A percentile compares a stretch with the other conserved stretches of the same genome.
Conservation (phyloP, 164 flowering plant genomes). For the Piper betle region DNA sequence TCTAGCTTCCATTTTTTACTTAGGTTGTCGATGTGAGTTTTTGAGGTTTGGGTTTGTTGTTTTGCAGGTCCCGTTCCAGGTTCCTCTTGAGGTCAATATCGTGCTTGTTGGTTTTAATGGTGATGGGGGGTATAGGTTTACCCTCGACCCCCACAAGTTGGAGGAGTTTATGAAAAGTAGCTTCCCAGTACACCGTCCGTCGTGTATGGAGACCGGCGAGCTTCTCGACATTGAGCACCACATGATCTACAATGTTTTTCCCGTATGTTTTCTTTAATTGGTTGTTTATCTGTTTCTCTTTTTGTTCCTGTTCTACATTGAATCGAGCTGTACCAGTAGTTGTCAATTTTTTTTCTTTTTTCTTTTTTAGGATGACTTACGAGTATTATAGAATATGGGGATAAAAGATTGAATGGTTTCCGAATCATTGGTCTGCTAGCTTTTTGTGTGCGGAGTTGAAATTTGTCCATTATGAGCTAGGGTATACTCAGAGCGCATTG, state of each 20-base stretch:
- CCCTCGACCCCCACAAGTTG: conserved; percentile 50
- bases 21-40: not conserved
- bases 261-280: conserved; percentile 33
- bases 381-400: too few species aligned
- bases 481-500: too few species aligned
- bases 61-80: conserved; percentile 92
- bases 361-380: too few species aligned
- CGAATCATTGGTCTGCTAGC: too few species aligned
- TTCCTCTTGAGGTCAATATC: conserved; percentile 88
- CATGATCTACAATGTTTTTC: conserved; percentile 55
- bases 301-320: too few species aligned
- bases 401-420: too few species aligned
- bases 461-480: too few species aligned
- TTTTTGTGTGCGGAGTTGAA: too few species aligned
- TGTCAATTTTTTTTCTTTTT: too few species aligned
- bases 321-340: too few species aligned
- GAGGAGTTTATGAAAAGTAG: conserved; percentile 59
- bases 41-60: not conserved
- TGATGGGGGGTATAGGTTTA: conserved; percentile 89
- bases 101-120: conserved; percentile 75
- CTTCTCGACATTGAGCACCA: conserved; percentile 91
- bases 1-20: not conserved
- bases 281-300: too few species aligned
- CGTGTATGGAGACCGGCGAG: conserved; percentile 86
- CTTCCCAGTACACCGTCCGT: conserved; percentile 71